Conservation (phyloP, 768 basidiomycete species). For the Agrocybe praecox region DNA sequence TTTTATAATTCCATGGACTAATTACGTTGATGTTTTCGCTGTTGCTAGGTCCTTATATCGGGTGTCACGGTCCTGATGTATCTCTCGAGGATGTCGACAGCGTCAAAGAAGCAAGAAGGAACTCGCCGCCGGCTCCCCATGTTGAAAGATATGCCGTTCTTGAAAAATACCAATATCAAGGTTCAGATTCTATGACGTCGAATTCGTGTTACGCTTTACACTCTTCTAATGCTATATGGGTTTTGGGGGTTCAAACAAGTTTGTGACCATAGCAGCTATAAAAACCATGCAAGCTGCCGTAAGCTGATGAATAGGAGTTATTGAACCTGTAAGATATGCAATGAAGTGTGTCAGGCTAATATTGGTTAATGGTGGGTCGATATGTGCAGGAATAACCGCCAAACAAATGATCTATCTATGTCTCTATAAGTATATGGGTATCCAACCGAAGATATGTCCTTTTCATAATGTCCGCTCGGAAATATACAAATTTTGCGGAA, state of each 20-base stretch:
- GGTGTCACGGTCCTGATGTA: slow-evolving; percentile 18
- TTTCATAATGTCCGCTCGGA: slow-evolving; percentile 7
- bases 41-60: slow-evolving; percentile 14
- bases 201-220: neutral
- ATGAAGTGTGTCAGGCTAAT: neutral
- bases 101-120: slow-evolving; percentile 5
- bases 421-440: neutral
- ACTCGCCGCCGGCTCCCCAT: slow-evolving; percentile 3
- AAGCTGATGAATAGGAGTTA: too few relatives aligned
- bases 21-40: neutral
- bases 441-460: neutral
- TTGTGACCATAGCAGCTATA: too few relatives aligned
- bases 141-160: slow-evolving; percentile 8
- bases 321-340: too few relatives aligned
- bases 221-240: neutral
- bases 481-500: slow-evolving; percentile 7
- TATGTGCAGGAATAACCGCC: too few relatives aligned
- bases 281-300: too few relatives aligned
- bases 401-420: neutral
- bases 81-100: slow-evolving; percentile 17
- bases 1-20: neutral
- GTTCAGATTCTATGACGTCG: slow-evolving; percentile 1
- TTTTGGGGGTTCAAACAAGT: neutral
- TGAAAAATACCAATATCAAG: slow-evolving; percentile 6
- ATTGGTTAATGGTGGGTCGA: too few relatives aligned